Evolutionary conservation across 2,329 filamentous ascomycete species (phyloP), one percentile per base, ranked within the genome.

Genomic region (Colletotrichum sp.): DNA sequence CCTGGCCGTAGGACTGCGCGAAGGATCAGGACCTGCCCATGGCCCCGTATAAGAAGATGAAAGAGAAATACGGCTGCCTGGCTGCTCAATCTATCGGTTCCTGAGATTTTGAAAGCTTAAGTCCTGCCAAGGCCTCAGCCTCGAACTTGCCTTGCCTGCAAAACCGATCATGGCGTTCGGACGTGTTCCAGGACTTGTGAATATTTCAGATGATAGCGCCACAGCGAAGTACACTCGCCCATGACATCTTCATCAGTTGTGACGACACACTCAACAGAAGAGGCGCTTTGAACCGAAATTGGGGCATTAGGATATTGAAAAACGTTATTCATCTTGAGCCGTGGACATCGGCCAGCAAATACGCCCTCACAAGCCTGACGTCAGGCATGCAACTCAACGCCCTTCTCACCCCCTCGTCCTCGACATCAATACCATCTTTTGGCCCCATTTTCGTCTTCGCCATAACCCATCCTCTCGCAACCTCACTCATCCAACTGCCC

Each of bases 311-410:
- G 2, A 22, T 22, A 22, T 52, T 0, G 10, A 52, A 22, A 8
- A 22, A 52, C 0, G 7, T 8, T 36, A 0, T 34, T 63, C 26
- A 70, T 48, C 36, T 9, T n/a, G 16, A 55, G 8, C 18, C n/a
- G 5, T 76, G 65, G 1, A 52, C 18, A 32, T 65, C 65, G 8
- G 60, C 62, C n/a, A 39, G 67, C 24, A 28, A 39, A 13, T 62
- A 76, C 1, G 66, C 72, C 52, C 75, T 75, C 13, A 76, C 75
- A 6, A 76, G 55, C 44, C 52, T 70, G 36, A 76, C 63, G 9
- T 39, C 28, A 24, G 75, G 75, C 75, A 76, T 75, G 13, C 13
- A 55, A 1, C 36, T 4, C 57, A 76, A 55, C 1, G 66, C 63
- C 36, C n/a, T 28, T 16, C 44, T 39, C 1, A 67, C 39, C 4